phyloP scores from a whole-genome alignment of 2,329 filamentous ascomycete genomes.

The Diaporthe sp. region DNA sequence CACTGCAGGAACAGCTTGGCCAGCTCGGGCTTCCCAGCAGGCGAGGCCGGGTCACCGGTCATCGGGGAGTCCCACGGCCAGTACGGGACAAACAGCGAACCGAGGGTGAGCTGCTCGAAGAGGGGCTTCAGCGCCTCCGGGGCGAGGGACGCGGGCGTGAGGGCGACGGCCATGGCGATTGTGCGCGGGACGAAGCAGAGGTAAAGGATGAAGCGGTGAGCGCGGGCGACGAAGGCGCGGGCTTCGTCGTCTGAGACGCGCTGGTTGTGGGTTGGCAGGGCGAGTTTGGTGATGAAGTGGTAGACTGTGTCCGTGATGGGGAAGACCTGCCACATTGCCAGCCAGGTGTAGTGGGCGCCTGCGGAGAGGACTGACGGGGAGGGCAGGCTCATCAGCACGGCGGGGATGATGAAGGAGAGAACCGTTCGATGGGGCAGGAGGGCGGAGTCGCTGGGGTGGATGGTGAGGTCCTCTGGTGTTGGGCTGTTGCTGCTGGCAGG shows the following conservation, averaged over 20 bases:
- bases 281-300: conserved; percentile 39
- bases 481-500: conserved; percentile 15
- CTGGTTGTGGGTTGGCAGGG: not conserved
- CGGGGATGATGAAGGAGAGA: conserved; percentile 56
- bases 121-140: conserved; percentile 44
- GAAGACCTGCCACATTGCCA: conserved; percentile 62
- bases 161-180: conserved; percentile 50
- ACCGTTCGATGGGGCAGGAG: conserved; percentile 52
- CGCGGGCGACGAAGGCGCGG: not conserved
- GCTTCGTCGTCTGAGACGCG: not conserved
- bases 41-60: conserved; percentile 50
- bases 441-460: conserved; percentile 10
- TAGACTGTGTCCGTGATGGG: conserved; percentile 56
- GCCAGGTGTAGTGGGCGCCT: conserved; percentile 56
- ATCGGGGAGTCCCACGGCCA: conserved; percentile 47
- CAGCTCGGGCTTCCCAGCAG: conserved; percentile 50
- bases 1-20: conserved; percentile 58
- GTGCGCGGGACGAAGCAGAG: conserved; percentile 53
- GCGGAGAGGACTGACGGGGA: conserved; percentile 49
- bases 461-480: not conserved
- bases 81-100: conserved; percentile 43
- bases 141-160: conserved; percentile 47
- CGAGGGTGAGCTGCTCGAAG: conserved; percentile 40
- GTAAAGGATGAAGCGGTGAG: conserved; percentile 39
- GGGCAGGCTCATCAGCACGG: conserved; percentile 54